These are phyloP conservation scores for Talaromyces sp. DNA, from an alignment of 2,329 filamentous ascomycete genomes.

Conservation along the genomic window DNA sequence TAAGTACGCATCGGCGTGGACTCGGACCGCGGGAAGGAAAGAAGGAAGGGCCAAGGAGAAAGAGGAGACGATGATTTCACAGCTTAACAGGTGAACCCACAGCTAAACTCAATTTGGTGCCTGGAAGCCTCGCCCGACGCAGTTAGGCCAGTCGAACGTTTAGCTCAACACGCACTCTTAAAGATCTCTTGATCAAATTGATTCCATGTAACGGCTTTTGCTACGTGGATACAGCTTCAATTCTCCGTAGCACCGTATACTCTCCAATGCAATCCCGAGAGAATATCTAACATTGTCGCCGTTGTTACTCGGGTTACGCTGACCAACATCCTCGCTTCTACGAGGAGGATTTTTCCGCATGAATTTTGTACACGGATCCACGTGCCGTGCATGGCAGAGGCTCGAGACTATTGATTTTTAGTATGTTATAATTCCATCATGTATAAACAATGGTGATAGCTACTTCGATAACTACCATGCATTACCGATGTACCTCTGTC, in stretches of 20 bases:
- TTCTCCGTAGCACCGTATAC: background rate
- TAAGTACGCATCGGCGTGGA: background rate
- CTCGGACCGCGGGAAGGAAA: background rate
- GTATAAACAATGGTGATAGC: background rate
- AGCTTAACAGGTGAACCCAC: background rate
- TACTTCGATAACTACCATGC: background rate
- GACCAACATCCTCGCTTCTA: background rate
- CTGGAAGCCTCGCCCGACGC: background rate
- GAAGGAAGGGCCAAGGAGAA: background rate
- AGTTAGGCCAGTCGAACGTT: background rate
- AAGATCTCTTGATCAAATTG: background rate
- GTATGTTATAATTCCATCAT: background rate
- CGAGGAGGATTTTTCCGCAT: background rate
- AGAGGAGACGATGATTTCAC: constrained; percentile 15
- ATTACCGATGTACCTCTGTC: background rate
- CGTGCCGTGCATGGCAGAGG: background rate
- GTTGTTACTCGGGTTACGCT: background rate
- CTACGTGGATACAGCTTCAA: background rate
- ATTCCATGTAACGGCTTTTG: background rate
- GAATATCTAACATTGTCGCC: background rate
- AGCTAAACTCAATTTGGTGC: background rate
- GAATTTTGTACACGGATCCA: background rate
- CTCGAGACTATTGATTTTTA: constrained; percentile 6
- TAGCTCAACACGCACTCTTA: background rate
- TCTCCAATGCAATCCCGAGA: background rate